Percentiles rank a stretch among this genome's conserved stretches.
phyloP scores from a whole-genome alignment of 1,284 basidiomycete genomes.

The Fistulina hepatica region DNA sequence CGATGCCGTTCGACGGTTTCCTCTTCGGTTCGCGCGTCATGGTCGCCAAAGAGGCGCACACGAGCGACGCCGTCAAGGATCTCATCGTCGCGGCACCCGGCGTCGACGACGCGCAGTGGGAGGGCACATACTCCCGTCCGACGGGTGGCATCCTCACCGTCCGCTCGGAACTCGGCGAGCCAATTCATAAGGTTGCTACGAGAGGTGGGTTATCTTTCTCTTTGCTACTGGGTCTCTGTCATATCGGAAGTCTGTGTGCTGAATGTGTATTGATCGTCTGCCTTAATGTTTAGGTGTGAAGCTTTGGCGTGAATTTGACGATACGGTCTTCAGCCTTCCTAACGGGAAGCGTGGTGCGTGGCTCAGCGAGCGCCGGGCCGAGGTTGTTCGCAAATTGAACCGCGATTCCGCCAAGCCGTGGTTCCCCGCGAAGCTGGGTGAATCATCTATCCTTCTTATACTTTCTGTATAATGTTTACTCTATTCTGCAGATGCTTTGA shows the following conservation, averaged over 20 bases:
- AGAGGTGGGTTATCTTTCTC: too few species aligned
- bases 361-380: constrained; percentile 80
- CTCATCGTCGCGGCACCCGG: constrained; percentile 92
- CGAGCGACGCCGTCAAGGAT: constrained; percentile 89
- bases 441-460: too few species aligned
- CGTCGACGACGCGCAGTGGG: constrained; percentile 87
- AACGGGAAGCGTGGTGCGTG: constrained; percentile 91
- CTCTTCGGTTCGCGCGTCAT: constrained; percentile 94
- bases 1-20: constrained; percentile 99
- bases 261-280: too few species aligned
- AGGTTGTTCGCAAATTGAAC: constrained; percentile 89
- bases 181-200: constrained; percentile 97
- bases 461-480: too few species aligned
- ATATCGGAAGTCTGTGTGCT: too few species aligned
- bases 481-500: too few species aligned
- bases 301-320: constrained; percentile 97
- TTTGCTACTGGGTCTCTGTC: too few species aligned
- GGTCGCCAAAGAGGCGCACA: constrained; percentile 98
- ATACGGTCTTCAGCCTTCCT: constrained; percentile 88
- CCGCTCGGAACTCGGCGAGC: constrained; percentile 95
- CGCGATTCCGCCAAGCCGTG: constrained; percentile 94
- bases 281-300: too few species aligned
- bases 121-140: constrained; percentile 89
- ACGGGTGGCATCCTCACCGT: constrained; percentile 96
- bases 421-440: constrained; percentile 95